phyloP scores from a whole-genome alignment of 2,329 filamentous ascomycete species.

The Ophiocordyceps sinensis region DNA sequence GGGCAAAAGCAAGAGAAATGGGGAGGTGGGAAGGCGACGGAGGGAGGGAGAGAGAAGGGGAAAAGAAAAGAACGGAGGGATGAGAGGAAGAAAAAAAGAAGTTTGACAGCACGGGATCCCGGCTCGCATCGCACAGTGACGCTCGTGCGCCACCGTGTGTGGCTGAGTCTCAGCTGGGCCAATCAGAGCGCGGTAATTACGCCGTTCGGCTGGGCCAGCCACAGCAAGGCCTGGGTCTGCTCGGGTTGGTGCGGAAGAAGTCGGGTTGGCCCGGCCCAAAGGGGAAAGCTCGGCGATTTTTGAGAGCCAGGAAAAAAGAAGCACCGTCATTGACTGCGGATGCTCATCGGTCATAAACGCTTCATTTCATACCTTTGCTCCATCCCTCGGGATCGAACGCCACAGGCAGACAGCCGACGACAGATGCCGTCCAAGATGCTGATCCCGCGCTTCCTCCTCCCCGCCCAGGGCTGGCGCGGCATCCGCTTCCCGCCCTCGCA shows the following conservation, averaged over 20 bases:
- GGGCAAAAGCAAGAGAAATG: conserved; percentile 9
- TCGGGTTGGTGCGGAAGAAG: conserved; percentile 18
- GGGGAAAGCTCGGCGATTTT: conserved; percentile 8
- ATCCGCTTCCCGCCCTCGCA: conserved; percentile 20
- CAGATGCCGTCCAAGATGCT: conserved; percentile 31
- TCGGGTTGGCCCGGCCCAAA: conserved; percentile 11
- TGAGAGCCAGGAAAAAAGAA: not conserved
- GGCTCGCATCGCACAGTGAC: conserved; percentile 1
- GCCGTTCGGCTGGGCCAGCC: conserved; percentile 7
- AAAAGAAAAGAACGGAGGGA: not conserved
- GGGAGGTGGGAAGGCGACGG: not conserved
- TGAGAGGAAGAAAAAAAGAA: conserved; percentile 8
- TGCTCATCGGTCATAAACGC: not conserved
- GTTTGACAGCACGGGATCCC: conserved; percentile 23
- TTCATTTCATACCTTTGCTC: not conserved
- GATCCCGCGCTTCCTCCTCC: conserved; percentile 56
- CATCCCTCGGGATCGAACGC: not conserved
- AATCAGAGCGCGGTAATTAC: conserved; percentile 24
- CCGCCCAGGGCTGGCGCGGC: conserved; percentile 42
- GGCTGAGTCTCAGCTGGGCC: conserved; percentile 14
- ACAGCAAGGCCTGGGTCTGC: conserved; percentile 3
- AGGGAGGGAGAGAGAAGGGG: not conserved
- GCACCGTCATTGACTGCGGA: not conserved
- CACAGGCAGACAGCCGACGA: too few relatives aligned
- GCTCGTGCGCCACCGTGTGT: conserved; percentile 14